Base-by-base conservation (phyloP, 2,329 filamentous ascomycete species). In the Pleurostoma richardsiae region DNA sequence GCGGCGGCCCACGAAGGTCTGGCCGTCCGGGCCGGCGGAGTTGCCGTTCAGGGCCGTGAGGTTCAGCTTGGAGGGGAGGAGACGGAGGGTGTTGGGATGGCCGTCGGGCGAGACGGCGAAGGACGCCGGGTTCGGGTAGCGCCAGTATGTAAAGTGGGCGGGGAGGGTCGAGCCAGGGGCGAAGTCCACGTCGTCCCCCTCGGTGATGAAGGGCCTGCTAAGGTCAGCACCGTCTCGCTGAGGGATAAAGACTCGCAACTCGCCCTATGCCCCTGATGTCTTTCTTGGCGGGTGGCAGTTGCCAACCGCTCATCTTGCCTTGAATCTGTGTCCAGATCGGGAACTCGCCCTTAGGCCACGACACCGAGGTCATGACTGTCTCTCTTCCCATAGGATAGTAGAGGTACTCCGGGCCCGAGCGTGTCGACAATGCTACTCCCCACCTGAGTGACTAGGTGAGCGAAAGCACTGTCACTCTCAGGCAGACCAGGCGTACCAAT, bases 1-100 rank as follows among this genome's bases (percentile, higher is more conserved):
- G 2, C 77, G 67, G 3, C 92, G 67, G 0, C 72, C 74, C 19
- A 83, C 64, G 41, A 83, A 79, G 0, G 76, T 69, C 57, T 77
- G 73, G 4, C 73, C 71, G 3, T 58, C 60, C 40, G 70, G 68
- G 1, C 72, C 73, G 4, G 65, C 60, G 49, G 72, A 72, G 46
- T 74, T 70, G 0, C 71, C 69, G 48, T 79, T 73, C 10, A 73
- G 65, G 2, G 69, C 77, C 1, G 76, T 82, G 4, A 84, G 64
- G 52, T 82, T 80, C 1, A 77, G 62, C 2, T 56, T 62, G 0
- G 74, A 79, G 0, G 78, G 73, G 2, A 52, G 65, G 1, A 83
- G 58, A 2, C 66, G 66, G 0, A 83, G 65, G 0, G 68, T 68
- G 50, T 73, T 62, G 0, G 65, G 61, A 44, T 73, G 68, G 0